phyloP scores from a whole-genome alignment of 805 yeast genomes.

The Clavispora carvajalis region DNA sequence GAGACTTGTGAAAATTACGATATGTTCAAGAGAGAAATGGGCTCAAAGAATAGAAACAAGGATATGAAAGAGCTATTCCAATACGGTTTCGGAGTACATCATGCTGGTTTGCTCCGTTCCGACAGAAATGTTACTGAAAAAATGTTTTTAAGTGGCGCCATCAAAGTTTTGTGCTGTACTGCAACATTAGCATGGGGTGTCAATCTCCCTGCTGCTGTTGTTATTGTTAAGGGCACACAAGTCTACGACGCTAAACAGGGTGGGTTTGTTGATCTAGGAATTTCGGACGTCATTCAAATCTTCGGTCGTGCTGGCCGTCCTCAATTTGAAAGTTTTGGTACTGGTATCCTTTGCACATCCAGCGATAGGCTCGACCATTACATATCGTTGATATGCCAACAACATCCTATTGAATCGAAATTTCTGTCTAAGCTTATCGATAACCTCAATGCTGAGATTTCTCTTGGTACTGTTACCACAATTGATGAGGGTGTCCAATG shows the following conservation, averaged over 20 bases:
- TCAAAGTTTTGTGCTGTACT: conserved; percentile 88
- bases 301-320: conserved; percentile 99
- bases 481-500: conserved; percentile 93
- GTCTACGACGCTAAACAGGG: conserved; percentile 92
- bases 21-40: conserved; percentile 57
- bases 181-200: conserved; percentile 99
- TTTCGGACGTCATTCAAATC: conserved; percentile 94
- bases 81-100: conserved; percentile 88
- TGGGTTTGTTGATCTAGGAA: conserved; percentile 90
- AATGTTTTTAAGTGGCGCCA: conserved; percentile 79
- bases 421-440: conserved; percentile 76
- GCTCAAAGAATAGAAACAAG: conserved; percentile 60
- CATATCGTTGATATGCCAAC: conserved; percentile 83
- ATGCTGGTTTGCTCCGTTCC: conserved; percentile 92
- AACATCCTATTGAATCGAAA: conserved; percentile 91
- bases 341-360: conserved; percentile 85
- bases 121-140: conserved; percentile 88
- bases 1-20: conserved; percentile 35
- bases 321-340: conserved; percentile 87
- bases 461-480: conserved; percentile 91
- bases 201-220: conserved; percentile 96
- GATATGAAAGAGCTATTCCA: conserved; percentile 78
- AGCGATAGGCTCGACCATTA: conserved; percentile 81
- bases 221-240: conserved; percentile 93
- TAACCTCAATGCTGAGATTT: conserved; percentile 92